Evolutionary conservation across 2,329 filamentous ascomycete species (phyloP).

Genomic region (Colletotrichum tamarilloi): DNA sequence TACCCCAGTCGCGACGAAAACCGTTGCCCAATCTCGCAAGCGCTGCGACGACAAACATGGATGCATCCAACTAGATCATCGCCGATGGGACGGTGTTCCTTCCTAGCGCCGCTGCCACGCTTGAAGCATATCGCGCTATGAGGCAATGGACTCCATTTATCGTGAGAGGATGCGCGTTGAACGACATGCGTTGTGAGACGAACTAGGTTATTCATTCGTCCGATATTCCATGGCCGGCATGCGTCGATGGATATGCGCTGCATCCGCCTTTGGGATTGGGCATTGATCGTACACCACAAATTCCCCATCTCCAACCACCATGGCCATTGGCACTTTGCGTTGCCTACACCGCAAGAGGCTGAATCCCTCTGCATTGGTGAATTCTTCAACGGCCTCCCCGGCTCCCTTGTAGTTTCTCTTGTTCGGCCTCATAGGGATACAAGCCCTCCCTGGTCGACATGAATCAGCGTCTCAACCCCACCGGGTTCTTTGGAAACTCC

Average conservation of each 20-base stretch:
- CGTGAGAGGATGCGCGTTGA: conserved; percentile 26
- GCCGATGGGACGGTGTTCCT: conserved; percentile 19
- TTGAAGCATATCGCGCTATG: conserved; percentile 21
- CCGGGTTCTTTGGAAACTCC: neutral
- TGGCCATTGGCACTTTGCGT: neutral
- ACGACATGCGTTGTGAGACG: conserved; percentile 22
- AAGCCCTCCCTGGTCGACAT: neutral
- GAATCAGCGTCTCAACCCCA: neutral
- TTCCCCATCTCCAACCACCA: conserved; percentile 11
- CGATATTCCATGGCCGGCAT: conserved; percentile 19
- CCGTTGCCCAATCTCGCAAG: conserved; percentile 13
- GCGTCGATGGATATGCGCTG: conserved; percentile 20
- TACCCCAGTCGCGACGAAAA: neutral
- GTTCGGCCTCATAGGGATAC: neutral
- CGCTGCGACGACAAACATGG: conserved; percentile 11
- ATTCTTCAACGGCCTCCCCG: neutral
- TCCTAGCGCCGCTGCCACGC: conserved; percentile 29
- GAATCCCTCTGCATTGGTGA: neutral
- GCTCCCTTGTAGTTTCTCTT: neutral
- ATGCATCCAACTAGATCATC: conserved; percentile 27
- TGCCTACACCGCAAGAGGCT: conserved; percentile 16
- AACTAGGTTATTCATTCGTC: conserved; percentile 31
- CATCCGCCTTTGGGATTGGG: conserved; percentile 22
- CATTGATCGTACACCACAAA: neutral
- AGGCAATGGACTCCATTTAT: conserved; percentile 34